A percentile compares a stretch with the other conserved stretches of the same genome.
These are phyloP conservation scores for Cladophialophora psammophila DNA, from an alignment of 2,329 filamentous ascomycete species.

Conservation along the genomic window DNA sequence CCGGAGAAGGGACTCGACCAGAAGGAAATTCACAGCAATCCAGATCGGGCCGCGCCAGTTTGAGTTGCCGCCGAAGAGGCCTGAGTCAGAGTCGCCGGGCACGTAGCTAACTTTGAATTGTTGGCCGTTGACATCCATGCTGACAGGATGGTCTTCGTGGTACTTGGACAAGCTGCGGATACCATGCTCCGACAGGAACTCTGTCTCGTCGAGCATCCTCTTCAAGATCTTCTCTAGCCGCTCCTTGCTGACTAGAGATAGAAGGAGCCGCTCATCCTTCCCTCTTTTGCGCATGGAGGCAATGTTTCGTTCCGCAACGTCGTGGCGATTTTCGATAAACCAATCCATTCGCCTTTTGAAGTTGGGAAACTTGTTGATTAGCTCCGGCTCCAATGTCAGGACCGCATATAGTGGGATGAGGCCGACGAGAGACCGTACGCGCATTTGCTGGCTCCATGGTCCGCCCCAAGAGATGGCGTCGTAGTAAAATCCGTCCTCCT, in stretches of 20 bases:
- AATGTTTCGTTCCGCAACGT: conserved; percentile 91
- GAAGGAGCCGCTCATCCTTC: conserved; percentile 84
- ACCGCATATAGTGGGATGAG: conserved; percentile 93
- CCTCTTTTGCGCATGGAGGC: conserved; percentile 89
- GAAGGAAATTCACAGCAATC: conserved; percentile 93
- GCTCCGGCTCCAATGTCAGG: conserved; percentile 88
- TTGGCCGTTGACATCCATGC: conserved; percentile 95
- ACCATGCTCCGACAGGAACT: conserved; percentile 89
- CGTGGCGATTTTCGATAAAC: conserved; percentile 88
- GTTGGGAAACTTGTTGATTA: conserved; percentile 87
- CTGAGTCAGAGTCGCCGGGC: conserved; percentile 94
- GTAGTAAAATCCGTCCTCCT: conserved; percentile 95
- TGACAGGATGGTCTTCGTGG: conserved; percentile 87
- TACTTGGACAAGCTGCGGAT: conserved; percentile 91
- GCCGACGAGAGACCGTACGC: conserved; percentile 88
- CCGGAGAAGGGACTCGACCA: conserved; percentile 91
- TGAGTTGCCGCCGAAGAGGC: conserved; percentile 94
- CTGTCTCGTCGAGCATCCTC: conserved; percentile 91
- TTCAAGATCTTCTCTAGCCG: conserved; percentile 87
- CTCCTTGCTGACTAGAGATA: conserved; percentile 92
- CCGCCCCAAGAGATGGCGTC: conserved; percentile 97
- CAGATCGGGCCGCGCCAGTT: conserved; percentile 98
- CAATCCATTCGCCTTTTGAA: conserved; percentile 94
- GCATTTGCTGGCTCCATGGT: conserved; percentile 90
- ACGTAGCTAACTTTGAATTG: conserved; percentile 87